phyloP scores from a whole-genome alignment of 805 yeast genomes.

The Pichia kluyveri region DNA sequence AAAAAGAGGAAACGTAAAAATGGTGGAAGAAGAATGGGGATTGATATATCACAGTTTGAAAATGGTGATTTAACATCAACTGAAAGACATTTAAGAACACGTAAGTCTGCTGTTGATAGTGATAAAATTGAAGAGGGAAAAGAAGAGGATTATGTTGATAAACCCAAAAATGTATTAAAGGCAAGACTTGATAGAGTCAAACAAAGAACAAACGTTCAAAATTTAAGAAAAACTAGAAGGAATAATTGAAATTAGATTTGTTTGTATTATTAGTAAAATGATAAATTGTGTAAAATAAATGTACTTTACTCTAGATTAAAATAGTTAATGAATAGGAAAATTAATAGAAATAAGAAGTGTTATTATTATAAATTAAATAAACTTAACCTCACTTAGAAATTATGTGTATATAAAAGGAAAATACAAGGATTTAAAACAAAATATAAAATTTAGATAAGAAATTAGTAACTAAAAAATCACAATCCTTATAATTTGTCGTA shows the following conservation, averaged over 20 bases:
- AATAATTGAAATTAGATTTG: not conserved
- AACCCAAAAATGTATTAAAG: not conserved
- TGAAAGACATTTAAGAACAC: constrained; percentile 1
- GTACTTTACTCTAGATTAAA: too few relatives aligned
- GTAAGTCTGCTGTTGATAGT: not conserved
- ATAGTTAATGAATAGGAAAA: not conserved
- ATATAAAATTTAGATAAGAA: not conserved
- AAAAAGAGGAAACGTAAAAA: not conserved
- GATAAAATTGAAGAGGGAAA: not conserved
- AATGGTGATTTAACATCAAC: not conserved
- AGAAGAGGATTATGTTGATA: not conserved
- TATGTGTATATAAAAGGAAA: constrained; percentile 6
- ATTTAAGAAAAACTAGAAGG: constrained; percentile 1
- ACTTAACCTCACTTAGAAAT: constrained; percentile 1
- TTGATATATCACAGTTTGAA: constrained; percentile 2
- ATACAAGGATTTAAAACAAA: constrained; percentile 9
- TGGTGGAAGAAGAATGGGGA: constrained; percentile 1
- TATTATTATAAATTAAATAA: not conserved
- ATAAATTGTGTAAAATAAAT: not conserved
- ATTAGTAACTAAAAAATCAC: not conserved
- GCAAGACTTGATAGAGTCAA: constrained; percentile 6
- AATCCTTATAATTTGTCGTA: constrained; percentile 72
- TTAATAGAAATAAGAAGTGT: not conserved
- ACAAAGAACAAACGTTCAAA: constrained; percentile 5
- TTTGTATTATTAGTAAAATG: too few relatives aligned